Base-by-base conservation (phyloP, 306 rosid species). In the Dryas alaskensis region DNA sequence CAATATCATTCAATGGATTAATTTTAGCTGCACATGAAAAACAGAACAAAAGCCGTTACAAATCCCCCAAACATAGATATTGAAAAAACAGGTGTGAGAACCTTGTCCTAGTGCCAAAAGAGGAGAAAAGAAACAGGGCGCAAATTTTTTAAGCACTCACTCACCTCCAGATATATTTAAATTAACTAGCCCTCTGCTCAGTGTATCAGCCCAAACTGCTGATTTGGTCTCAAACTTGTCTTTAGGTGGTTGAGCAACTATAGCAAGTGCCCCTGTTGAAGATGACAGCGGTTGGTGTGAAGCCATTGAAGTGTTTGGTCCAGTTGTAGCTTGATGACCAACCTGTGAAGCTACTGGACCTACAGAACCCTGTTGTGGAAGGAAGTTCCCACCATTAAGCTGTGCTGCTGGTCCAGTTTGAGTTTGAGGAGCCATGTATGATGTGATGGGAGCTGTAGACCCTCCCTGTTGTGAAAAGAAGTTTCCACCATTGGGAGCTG, bases 111-210 rank as follows among this genome's bases (percentile, higher is more conserved):
- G 17, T 52, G 22, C 57, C 57, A 13, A 52, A 52, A 16, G 57
- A 52, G 9, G 7, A 31, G 37, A 5, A 52, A 42, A 57, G 44
- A 48, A 9, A 48, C 0, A 8, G 16, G 48, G 39, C 9, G 37
- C 11, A 43, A 13, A 44, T 25, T 13, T 61, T 11, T 5, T 40
- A 31, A 7, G 81, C 54, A 85, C 98, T 89, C 54, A 84, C 98
- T 89, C 83, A 93, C 98, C 76, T 83, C 98, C 98, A 31, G 98
- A 93, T 81, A 93, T 93, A 83, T 95, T 95, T 80, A 95, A 86
- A 81, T 95, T 86, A 73, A 95, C 98, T 27, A 95, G 89, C 39
- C 99, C 99, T 81, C 98, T 83, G 86, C 89, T 95, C 45, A 95
- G 83, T 46, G 99, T 95, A 84, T 95, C 99, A 0, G 97, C 69